Percentiles rank a stretch among this genome's conserved stretches.
phyloP scores from a whole-genome alignment of 805 yeast genomes.

The Barnettozyma salicaria region DNA sequence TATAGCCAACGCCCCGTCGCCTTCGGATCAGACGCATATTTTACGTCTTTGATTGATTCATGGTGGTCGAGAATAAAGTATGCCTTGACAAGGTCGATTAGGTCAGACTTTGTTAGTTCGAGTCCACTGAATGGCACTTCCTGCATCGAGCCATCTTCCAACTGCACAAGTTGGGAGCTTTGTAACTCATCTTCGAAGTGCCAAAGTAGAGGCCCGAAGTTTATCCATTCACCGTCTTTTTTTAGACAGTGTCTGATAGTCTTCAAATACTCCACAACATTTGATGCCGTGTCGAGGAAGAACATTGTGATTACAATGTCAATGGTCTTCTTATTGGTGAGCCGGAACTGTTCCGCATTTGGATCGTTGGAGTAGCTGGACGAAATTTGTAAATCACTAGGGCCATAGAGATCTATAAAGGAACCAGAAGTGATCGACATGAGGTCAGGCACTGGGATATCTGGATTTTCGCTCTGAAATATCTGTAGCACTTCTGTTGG shows the following conservation, averaged over 20 bases:
- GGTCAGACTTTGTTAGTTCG: conserved; percentile 54
- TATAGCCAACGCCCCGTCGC: conserved; percentile 52
- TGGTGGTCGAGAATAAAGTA: conserved; percentile 40
- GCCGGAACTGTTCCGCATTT: conserved; percentile 37
- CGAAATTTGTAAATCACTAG: conserved; percentile 24
- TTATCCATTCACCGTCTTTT: conserved; percentile 49
- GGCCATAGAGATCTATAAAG: conserved; percentile 62
- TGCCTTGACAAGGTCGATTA: conserved; percentile 45
- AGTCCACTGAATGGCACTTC: conserved; percentile 43
- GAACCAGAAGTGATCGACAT: conserved; percentile 75
- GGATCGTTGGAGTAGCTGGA: conserved; percentile 26
- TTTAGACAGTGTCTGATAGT: conserved; percentile 42
- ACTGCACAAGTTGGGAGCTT: conserved; percentile 9
- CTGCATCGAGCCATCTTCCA: conserved; percentile 21
- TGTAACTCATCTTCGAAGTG: conserved; percentile 51
- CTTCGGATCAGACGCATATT: conserved; percentile 47
- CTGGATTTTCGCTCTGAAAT: conserved; percentile 31
- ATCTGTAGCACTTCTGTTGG: conserved; percentile 34
- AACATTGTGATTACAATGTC: conserved; percentile 49
- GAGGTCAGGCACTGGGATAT: conserved; percentile 39
- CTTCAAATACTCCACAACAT: conserved; percentile 50
- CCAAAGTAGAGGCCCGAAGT: conserved; percentile 68
- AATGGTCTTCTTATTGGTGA: conserved; percentile 32
- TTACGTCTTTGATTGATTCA: conserved; percentile 37
- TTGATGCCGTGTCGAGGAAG: conserved; percentile 59